Evolutionary conservation across 2,329 filamentous ascomycete genomes (phyloP), one percentile per base, ranked within the genome.

Genomic region (Sclerotinia trifoliorum): DNA sequence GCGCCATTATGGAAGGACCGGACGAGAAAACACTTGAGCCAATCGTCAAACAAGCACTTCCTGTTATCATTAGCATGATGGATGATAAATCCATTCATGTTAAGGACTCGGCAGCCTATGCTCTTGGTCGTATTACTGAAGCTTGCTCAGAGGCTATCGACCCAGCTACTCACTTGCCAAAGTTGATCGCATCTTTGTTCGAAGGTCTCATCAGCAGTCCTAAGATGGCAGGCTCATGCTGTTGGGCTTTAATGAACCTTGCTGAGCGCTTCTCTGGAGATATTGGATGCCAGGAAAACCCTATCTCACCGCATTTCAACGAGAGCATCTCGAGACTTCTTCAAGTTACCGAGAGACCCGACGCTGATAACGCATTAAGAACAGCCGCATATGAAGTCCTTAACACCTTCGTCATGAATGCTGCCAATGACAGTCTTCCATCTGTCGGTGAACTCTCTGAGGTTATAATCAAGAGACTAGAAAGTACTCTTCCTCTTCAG

Each of bases 211-310:
- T 92, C 69, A 94, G 91, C 81, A 95, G 91, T 78, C 90, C 93
- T 70, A 97, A 96, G 86, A 99, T 99, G 89, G 95, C 94, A 44
- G 89, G 93, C 67, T 99, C 95, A 42, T 98, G 95, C 88, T 99
- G 95, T 83, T 97, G 96, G 95, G 94, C 95, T 44, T 83, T 99
- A 73, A 98, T 99, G 92, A 99, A 98, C 81, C 83, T 99, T 78
- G 94, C 95, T 15, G 95, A 99, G 78, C 90, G 94, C 70, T 99
- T 98, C 78, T 92, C 93, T 42, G 93, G 93, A 68, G 94, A 97
- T 67, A 85, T 89, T 67, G 92, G 92, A 62, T 90, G 89, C 70
- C 75, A 83, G 54, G 83, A 90, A 75, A 99, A 98, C 81, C 86
- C 93, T 55, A 84, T 99, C 62, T 96, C 94, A 2, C 88, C 90